These are phyloP conservation scores for Pichia sp. DNA, from an alignment of 1,139 yeast genomes.

Conservation along the genomic window DNA sequence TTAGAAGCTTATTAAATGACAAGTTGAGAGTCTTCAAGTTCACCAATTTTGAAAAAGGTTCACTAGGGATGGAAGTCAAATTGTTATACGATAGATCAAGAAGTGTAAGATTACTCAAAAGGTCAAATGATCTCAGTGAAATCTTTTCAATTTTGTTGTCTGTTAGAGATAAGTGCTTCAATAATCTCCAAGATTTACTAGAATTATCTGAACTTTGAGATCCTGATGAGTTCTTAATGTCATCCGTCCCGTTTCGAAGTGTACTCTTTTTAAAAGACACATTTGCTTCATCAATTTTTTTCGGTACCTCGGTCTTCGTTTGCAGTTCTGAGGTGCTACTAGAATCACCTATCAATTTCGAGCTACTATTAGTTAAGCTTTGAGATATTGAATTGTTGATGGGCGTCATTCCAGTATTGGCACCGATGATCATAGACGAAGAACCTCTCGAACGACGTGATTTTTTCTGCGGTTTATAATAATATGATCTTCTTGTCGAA, in stretches of 20 bases:
- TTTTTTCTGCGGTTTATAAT: conserved; percentile 24
- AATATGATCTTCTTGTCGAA: conserved; percentile 27
- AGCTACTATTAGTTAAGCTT: neutral
- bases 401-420: conserved; percentile 1
- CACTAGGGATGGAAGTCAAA: conserved; percentile 46
- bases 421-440: conserved; percentile 6
- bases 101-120: conserved; percentile 48
- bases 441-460: conserved; percentile 22
- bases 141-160: conserved; percentile 51
- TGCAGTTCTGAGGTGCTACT: neutral
- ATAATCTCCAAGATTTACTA: conserved; percentile 42
- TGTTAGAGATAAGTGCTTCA: conserved; percentile 54
- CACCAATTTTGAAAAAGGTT: conserved; percentile 46
- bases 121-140: conserved; percentile 45
- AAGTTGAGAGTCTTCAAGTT: conserved; percentile 54
- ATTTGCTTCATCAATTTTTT: neutral
- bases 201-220: neutral
- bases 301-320: neutral
- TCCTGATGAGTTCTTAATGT: neutral
- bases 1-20: conserved; percentile 49
- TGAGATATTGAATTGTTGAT: conserved; percentile 2
- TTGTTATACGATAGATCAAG: conserved; percentile 56
- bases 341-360: neutral
- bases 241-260: neutral
- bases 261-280: neutral